Base-by-base conservation (phyloP, 768 basidiomycete species). In the Gloeophyllum trabeum region DNA sequence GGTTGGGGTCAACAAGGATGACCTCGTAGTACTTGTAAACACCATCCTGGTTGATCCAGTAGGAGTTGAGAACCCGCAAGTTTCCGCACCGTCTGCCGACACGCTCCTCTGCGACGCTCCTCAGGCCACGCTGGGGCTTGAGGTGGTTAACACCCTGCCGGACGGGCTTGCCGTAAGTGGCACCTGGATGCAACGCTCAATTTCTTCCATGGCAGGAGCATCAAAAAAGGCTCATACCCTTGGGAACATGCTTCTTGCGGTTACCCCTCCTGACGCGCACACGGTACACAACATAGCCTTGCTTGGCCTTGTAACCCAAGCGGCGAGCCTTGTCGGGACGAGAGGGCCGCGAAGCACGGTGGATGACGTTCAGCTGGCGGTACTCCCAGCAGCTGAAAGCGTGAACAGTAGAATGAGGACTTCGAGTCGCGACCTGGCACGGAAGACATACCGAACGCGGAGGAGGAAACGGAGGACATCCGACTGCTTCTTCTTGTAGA, bases 11-110 rank as follows among this genome's bases (percentile, higher is more conserved):
- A 45, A 99, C 93, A 51, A 96, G 78, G 61, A 99, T 98, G 56
- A 99, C 90, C 63, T 99, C 96, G 70, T 80, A 99, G 73, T 96
- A 97, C 64, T 94, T 96, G 79, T 94, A 96, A 23, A 96, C 88
- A 65, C 92, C 91, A 60, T 97, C 92, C 68, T 94, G 91, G 69
- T 98, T 98, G 58, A 99, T 70, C 96, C 96, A 99, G 76, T 98
- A 98, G 37, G 94, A 97, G 70, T 94, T 96, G 56, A 96, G 61
- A 50, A 99, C 96, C 43, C 96, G 81, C 58, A 99, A 65, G 64
- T 98, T 98, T 42, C 91, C 92, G 59, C 96, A 99, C 52, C 93
- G 78, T 59, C 77, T 80, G 48, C 94, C 96, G 51, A 98, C 94
- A 60, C 96, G 87, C 73, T 98, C 96, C 71, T 99, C 96, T 39